Percentiles rank a stretch among this genome's conserved stretches.
Evolutionary conservation across 1,139 yeast species (phyloP).

Genomic region (Hemisphaericaspora xylanilytica): DNA sequence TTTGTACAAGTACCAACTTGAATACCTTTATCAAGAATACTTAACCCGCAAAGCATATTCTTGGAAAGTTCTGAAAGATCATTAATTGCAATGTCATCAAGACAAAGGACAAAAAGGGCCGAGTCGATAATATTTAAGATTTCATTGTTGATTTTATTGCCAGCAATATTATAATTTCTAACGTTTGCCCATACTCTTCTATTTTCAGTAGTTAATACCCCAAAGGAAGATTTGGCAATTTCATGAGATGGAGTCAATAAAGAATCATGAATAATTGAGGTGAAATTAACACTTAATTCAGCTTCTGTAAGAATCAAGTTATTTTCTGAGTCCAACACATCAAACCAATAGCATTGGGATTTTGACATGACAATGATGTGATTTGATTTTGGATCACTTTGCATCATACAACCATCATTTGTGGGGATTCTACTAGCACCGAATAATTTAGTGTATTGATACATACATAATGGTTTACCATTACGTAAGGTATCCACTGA

Average conservation of each 20-base stretch:
- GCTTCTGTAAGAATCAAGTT: constrained; percentile 69
- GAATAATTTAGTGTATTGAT: constrained; percentile 80
- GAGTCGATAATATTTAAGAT: constrained; percentile 73
- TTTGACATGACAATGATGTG: constrained; percentile 83
- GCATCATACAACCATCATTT: constrained; percentile 76
- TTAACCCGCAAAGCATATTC: constrained; percentile 84
- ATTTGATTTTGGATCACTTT: constrained; percentile 68
- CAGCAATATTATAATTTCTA: constrained; percentile 49
- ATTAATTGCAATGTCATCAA: constrained; percentile 72
- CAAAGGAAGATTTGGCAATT: constrained; percentile 79
- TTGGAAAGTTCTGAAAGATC: constrained; percentile 69
- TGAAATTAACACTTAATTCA: constrained; percentile 72
- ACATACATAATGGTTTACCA: constrained; percentile 78
- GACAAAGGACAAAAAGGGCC: constrained; percentile 76
- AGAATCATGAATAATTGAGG: constrained; percentile 74
- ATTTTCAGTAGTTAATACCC: constrained; percentile 86
- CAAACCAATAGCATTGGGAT: constrained; percentile 93
- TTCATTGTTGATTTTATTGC: constrained; percentile 56
- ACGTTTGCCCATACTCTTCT: constrained; percentile 81
- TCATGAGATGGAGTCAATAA: constrained; percentile 57
- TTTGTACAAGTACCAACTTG: constrained; percentile 94
- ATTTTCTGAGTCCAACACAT: constrained; percentile 72
- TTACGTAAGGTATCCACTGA: constrained; percentile 70
- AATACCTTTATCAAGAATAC: constrained; percentile 75
- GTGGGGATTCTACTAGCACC: constrained; percentile 88